phyloP scores from a whole-genome alignment of 1,139 yeast species.

The Zygoascus hellenicus region DNA sequence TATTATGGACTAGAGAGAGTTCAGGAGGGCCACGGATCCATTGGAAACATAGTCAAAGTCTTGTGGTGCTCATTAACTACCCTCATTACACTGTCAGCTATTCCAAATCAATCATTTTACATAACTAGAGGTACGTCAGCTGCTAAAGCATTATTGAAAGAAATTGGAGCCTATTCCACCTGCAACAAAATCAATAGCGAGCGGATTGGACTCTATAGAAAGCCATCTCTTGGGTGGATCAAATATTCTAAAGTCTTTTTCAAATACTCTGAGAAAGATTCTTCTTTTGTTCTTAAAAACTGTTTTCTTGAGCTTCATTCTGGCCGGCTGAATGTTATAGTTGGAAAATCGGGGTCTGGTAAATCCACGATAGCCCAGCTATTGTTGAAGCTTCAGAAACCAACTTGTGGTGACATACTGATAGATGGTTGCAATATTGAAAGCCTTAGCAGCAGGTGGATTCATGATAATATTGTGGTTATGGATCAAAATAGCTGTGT shows the following conservation, averaged over 20 bases:
- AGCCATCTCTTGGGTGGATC: conserved; percentile 42
- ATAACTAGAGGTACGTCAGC: conserved; percentile 28
- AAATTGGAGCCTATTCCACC: conserved; percentile 11
- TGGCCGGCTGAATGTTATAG: conserved; percentile 51
- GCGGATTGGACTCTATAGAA: conserved; percentile 31
- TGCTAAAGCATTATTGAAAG: conserved; percentile 15
- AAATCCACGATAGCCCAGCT: conserved; percentile 74
- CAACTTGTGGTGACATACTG: conserved; percentile 44
- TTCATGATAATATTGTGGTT: conserved; percentile 58
- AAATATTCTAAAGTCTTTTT: conserved; percentile 51
- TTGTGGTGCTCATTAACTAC: conserved; percentile 74
- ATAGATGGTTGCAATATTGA: conserved; percentile 50
- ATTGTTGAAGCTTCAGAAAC: conserved; percentile 52
- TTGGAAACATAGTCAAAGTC: conserved; percentile 71
- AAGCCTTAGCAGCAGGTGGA: conserved; percentile 45
- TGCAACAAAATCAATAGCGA: conserved; percentile 8
- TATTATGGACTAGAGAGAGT: conserved; percentile 81
- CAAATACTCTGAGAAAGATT: conserved; percentile 51
- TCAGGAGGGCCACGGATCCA: conserved; percentile 40
- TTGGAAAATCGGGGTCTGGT: conserved; percentile 90
- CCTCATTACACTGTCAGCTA: conserved; percentile 46
- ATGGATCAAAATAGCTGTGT: conserved; percentile 67
- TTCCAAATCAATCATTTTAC: conserved; percentile 23
- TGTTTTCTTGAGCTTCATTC: conserved; percentile 44
- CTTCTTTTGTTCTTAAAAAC: conserved; percentile 42